Percentiles rank a stretch among this genome's conserved stretches.
These are phyloP conservation scores for Murraya paniculata DNA, from an alignment of 345 rosid genomes.

Conservation along the genomic window DNA sequence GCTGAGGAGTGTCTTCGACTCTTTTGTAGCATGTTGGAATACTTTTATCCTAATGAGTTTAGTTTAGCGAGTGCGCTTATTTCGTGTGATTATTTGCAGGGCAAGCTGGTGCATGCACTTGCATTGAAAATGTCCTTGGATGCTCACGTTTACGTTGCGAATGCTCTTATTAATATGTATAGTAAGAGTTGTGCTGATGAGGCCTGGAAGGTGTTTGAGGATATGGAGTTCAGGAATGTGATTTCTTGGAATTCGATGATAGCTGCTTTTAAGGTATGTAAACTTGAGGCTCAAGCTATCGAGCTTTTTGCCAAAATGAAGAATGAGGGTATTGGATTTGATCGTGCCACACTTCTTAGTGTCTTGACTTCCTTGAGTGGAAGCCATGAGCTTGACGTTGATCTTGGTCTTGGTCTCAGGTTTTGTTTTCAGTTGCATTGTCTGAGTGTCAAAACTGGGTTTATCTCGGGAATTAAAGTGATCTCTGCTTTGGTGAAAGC, in stretches of 20 bases:
- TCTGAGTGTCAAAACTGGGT: conserved; percentile 52
- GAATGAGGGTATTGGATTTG: conserved; percentile 48
- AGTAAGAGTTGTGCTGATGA: conserved; percentile 41
- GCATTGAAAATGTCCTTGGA: conserved; percentile 59
- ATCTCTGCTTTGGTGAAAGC: conserved; percentile 73
- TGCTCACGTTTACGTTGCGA: conserved; percentile 52
- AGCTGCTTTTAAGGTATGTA: conserved; percentile 54
- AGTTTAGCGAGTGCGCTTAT: conserved; percentile 63
- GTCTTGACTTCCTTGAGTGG: conserved; percentile 59
- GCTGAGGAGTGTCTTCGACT: conserved; percentile 42
- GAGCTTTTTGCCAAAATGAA: conserved; percentile 53
- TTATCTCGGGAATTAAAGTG: conserved; percentile 55
- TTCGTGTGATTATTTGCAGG: conserved; percentile 45
- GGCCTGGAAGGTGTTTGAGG: conserved; percentile 65
- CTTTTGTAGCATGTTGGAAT: conserved; percentile 54
- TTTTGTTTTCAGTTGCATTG: conserved; percentile 63
- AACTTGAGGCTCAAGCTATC: conserved; percentile 42
- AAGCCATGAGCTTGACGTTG: conserved; percentile 26
- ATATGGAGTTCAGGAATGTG: conserved; percentile 39
- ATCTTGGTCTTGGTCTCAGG: conserved; percentile 36
- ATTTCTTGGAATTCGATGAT: conserved; percentile 87
- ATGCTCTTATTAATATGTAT: conserved; percentile 75
- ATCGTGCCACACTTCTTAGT: conserved; percentile 70
- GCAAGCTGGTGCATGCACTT: conserved; percentile 69
- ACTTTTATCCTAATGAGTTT: conserved; percentile 68